Evolutionary conservation across 106 monocot genomes (phyloP), one percentile per base, ranked within the genome.

Genomic region (Dendrobium officinale): DNA sequence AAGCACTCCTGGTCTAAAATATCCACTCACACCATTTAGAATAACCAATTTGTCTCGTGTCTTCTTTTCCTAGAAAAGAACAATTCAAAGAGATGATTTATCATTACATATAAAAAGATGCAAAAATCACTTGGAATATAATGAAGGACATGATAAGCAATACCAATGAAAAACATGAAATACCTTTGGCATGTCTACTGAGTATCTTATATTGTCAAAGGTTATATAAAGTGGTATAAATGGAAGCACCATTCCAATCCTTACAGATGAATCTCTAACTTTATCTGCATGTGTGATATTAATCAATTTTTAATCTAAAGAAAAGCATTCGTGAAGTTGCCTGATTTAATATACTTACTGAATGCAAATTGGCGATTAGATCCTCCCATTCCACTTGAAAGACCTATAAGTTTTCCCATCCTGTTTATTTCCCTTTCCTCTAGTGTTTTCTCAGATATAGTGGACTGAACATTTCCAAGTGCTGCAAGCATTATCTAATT

Each of bases 1-100:
- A 80, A 81, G 80, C 73, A 81, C 27, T 29, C 82, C 77, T 19
- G 67, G 77, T 48, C 82, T 77, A 27, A 82, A 82, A 91, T 91
- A 93, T 6, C 64, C 64, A 22, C 64, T 64, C 64, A 64, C 19
- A 22, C 64, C 64, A 8, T 64, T 64, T 19, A 64, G 22, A 64
- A 64, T 1, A 6, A n/a, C 20, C 22, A 64, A 64, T 24, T 22
- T 64, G 7, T 64, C 64, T 4, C 22, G 7, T 4, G 64, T 22
- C 20, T 19, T 19, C 22, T 6, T 64, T 64, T 19, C 22, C n/a
- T 64, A 19, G 4, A 64, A n/a, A 19, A 7, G 64, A 22, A 24
- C 6, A n/a, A 64, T 64, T 64, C 20, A n/a, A 7, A n/a, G 37
- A 37, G 37, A 37, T 5, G 7, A 64, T n/a, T n/a, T 64, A n/a